A percentile compares a stretch with the other conserved stretches of the same genome.
phyloP scores from a whole-genome alignment of 148 eudicot species.

The Spergularia bocconei region DNA sequence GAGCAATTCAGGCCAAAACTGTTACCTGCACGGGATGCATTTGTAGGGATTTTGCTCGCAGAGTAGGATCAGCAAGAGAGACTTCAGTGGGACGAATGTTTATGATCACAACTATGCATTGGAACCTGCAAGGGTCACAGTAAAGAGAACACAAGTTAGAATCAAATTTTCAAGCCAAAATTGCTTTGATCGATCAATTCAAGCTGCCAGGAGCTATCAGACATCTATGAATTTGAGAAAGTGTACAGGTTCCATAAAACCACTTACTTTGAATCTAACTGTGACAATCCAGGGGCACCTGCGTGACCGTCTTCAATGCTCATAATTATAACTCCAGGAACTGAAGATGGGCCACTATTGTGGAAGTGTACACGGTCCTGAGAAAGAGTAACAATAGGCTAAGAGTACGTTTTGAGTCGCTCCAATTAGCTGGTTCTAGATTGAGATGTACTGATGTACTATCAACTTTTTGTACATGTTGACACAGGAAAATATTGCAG shows the following conservation, averaged over 20 bases:
- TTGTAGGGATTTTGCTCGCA: slow-evolving; percentile 47
- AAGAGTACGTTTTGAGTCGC: neutral
- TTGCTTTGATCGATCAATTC: too few relatives aligned
- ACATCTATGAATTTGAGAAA: neutral
- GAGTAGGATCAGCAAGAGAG: slow-evolving; percentile 43
- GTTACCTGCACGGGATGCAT: slow-evolving; percentile 84
- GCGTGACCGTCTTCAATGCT: slow-evolving; percentile 91
- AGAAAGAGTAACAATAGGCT: slow-evolving; percentile 3
- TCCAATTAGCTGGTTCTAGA: neutral
- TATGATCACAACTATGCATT: slow-evolving; percentile 57
- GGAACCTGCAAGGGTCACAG: slow-evolving; percentile 45
- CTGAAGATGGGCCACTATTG: slow-evolving; percentile 74
- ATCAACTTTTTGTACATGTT: neutral
- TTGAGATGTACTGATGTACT: neutral
- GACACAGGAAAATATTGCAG: too few relatives aligned
- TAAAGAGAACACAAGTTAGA: neutral
- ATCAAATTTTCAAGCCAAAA: neutral
- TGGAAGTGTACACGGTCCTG: slow-evolving; percentile 85
- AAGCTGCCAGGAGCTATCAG: neutral
- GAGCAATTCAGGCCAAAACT: neutral
- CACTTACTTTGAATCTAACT: slow-evolving; percentile 77
- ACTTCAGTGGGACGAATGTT: slow-evolving; percentile 57
- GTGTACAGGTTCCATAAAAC: neutral
- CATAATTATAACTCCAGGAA: slow-evolving; percentile 89
- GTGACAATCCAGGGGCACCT: slow-evolving; percentile 58